Base-by-base conservation (phyloP, 495 filamentous ascomycete species). In the Neurospora sp. region DNA sequence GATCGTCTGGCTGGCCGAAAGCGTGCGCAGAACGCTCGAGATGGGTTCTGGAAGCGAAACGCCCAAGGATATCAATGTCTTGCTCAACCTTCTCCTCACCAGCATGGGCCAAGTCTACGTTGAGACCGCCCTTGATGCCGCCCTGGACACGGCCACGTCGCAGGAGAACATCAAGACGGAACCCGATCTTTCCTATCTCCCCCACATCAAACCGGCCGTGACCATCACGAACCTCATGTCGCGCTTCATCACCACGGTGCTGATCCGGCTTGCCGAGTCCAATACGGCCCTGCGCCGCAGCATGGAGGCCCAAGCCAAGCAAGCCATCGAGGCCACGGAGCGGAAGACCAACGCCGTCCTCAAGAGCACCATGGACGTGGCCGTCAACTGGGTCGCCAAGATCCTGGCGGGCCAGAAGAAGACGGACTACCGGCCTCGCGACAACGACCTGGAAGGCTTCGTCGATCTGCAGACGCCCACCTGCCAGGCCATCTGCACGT, bases 1-100 rank as follows among this genome's bases (percentile, higher is more conserved):
- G 94, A 87, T 99, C 39, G 97, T 92, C 77, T 99, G 96, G 96
- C 86, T 99, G 37, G 96, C 96, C 38, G 96, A 99, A 83, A 94
- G 92, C 71, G 94, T 99, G 70, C 92, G 95, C n/a, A 86, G 96
- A 74, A 92, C 93, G 0, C 86, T 99, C 39, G 96, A 99, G 79
- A 86, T 99, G 54, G 92, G 91, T 40, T 91, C 92, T 31, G 89
- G 89, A 62, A 92, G 87, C 74, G 96, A 98, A 74, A 97, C 93
- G 11, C 93, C 96, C 37, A 98, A 96, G 81, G 96, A 99, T 82
- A 92, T 98, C 48, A 89, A 90, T n/a, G 90, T 92, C 73, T 86
- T 98, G 21, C 84, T 98, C 48, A 92, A 91, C 79, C 89, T 98
- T 9, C 88, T 99, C 1, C 87, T 98, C 34, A 89, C 90, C 19